Conservation (phyloP, 805 yeast genomes). For the Pichia nanzhaoensis region DNA sequence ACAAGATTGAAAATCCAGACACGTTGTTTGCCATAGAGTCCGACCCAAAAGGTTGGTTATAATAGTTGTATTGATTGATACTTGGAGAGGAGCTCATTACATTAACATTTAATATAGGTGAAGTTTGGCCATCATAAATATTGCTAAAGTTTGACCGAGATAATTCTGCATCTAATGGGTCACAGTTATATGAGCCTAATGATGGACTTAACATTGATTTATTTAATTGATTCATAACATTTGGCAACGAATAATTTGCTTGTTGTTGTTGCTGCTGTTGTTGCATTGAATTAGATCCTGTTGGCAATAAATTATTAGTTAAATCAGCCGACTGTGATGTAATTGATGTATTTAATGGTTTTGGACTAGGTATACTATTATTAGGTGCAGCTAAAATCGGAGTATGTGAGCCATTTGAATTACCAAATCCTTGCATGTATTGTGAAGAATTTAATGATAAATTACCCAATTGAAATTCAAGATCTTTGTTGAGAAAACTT, state of each 20-base stretch:
- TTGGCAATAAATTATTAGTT: conserved; percentile 3
- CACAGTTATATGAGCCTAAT: neutral
- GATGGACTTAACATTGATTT: conserved; percentile 5
- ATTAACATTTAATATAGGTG: neutral
- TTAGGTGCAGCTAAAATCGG: neutral
- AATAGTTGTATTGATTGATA: conserved; percentile 1
- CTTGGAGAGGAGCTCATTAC: conserved; percentile 3
- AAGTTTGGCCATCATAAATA: conserved; percentile 2
- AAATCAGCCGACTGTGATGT: conserved; percentile 13
- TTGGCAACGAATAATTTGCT: neutral
- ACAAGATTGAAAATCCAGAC: conserved; percentile 6
- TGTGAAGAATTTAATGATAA: conserved; percentile 15
- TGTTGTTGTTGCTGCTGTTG: neutral
- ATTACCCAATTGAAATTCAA: conserved; percentile 16
- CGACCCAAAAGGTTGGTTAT: neutral
- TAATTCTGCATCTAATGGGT: conserved; percentile 1
- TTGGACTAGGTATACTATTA: conserved; percentile 8
- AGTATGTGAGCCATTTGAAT: conserved; percentile 4
- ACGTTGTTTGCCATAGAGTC: neutral
- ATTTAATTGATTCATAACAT: conserved; percentile 4
- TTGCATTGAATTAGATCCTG: conserved; percentile 8
- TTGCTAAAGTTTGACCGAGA: conserved; percentile 1
- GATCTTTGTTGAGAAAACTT: conserved; percentile 17
- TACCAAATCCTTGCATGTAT: conserved; percentile 4
- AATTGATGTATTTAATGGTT: conserved; percentile 10